Percentiles rank a stretch among this genome's conserved stretches.
Conservation (phyloP, 192 early-diverging fungal genomes). For the Helicostylum pulchrum region DNA sequence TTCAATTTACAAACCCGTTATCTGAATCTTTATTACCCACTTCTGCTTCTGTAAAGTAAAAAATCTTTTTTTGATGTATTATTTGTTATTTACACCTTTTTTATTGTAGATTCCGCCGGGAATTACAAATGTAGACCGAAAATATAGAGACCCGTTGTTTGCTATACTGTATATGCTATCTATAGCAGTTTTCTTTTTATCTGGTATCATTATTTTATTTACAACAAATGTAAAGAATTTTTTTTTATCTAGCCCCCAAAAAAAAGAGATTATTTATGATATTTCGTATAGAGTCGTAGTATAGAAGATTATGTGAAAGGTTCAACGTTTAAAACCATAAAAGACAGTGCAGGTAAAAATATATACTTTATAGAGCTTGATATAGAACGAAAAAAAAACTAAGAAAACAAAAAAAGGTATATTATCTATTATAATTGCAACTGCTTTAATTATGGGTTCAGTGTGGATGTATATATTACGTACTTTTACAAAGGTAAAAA, state of each 20-base stretch:
- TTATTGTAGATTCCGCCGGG: conserved; percentile 31
- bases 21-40: conserved; percentile 49
- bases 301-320: conserved; percentile 29
- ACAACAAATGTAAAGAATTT: conserved; percentile 47
- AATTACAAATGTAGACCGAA: conserved; percentile 42
- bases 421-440: conserved; percentile 33
- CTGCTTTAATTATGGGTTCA: conserved; percentile 23
- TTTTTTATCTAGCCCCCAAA: not conserved
- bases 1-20: conserved; percentile 32
- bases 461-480: conserved; percentile 40
- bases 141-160: conserved; percentile 52
- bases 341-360: conserved; percentile 45
- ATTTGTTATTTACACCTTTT: not conserved
- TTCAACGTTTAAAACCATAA: conserved; percentile 41
- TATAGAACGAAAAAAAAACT: too few relatives aligned
- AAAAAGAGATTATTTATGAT: not conserved
- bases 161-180: conserved; percentile 38
- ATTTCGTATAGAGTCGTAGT: conserved; percentile 15
- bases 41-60: conserved; percentile 36
- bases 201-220: conserved; percentile 46
- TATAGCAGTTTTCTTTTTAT: conserved; percentile 34
- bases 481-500: conserved; percentile 38
- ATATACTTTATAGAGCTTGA: too few relatives aligned
- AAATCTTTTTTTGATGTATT: not conserved
- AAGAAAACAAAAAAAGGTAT: conserved; percentile 23